Conservation (phyloP, 306 rosid genomes). For the Fragaria ananassa region DNA sequence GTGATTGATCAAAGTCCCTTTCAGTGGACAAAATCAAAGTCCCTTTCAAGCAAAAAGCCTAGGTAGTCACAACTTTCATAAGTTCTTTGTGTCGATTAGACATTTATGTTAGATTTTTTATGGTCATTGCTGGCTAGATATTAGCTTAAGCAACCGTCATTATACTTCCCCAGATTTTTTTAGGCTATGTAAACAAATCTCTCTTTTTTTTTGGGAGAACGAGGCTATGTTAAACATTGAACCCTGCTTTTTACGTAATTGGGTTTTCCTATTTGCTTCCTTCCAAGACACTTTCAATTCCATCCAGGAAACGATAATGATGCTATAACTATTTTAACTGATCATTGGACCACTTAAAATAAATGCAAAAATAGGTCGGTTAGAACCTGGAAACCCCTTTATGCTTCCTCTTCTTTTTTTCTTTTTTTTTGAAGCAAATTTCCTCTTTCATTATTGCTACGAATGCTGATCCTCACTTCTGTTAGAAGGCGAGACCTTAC, state of each 20-base stretch:
- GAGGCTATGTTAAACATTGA: neutral
- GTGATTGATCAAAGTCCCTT: neutral
- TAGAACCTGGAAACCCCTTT: too few relatives aligned
- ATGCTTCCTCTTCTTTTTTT: too few relatives aligned
- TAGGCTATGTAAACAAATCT: too few relatives aligned
- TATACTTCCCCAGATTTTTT: neutral
- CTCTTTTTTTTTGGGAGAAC: too few relatives aligned
- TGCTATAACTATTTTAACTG: neutral
- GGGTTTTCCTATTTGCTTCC: neutral
- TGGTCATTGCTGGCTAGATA: neutral
- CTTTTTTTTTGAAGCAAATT: too few relatives aligned
- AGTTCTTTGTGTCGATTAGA: neutral
- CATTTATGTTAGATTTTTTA: neutral
- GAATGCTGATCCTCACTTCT: too few relatives aligned
- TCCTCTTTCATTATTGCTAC: too few relatives aligned
- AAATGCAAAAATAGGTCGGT: too few relatives aligned
- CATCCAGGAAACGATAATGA: neutral
- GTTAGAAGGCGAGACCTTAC: too few relatives aligned
- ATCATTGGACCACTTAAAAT: too few relatives aligned
- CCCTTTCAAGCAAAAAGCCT: neutral
- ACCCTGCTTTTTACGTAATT: neutral
- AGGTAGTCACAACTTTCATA: neutral
- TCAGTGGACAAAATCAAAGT: too few relatives aligned
- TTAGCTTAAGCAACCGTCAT: neutral
- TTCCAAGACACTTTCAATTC: neutral